Evolutionary conservation across 306 rosid species (phyloP).

Genomic region (Senna siamea): DNA sequence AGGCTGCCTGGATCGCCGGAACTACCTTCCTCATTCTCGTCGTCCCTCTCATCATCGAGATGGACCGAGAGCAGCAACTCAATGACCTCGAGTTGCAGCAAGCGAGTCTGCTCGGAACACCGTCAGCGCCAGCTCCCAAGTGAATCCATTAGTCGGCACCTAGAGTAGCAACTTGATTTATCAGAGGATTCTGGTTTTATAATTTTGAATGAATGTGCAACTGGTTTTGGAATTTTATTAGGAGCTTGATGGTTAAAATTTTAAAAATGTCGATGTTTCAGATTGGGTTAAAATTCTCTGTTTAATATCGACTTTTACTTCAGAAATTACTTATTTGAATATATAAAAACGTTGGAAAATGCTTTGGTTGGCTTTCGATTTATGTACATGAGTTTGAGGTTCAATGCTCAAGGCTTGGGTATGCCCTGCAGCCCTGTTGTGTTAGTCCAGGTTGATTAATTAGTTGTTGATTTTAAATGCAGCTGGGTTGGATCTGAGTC

Average conservation of each 20-base stretch:
- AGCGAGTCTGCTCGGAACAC: constrained; percentile 76
- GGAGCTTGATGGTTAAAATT: background rate
- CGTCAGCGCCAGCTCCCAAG: constrained; percentile 39
- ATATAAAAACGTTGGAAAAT: background rate
- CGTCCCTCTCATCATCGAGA: constrained; percentile 75
- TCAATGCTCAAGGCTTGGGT: background rate
- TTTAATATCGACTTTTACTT: background rate
- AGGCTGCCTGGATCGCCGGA: constrained; percentile 88
- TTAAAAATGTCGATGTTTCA: background rate
- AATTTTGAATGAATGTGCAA: background rate
- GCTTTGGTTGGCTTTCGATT: background rate
- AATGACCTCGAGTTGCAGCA: constrained; percentile 82
- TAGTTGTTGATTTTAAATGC: background rate
- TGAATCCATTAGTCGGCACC: constrained; percentile 33
- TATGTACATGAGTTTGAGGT: background rate
- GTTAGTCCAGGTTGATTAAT: background rate
- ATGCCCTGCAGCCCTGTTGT: background rate
- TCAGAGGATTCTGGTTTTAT: background rate
- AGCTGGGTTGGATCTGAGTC: background rate
- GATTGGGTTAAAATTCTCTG: background rate
- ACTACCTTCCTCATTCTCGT: constrained; percentile 69
- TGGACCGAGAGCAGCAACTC: constrained; percentile 88
- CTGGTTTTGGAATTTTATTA: background rate
- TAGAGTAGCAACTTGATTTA: background rate
- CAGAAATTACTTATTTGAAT: background rate